Evolutionary conservation across 78 protist genomes (phyloP), one percentile per base, ranked within the genome.

Genomic region (Dictyostelium intermedium): DNA sequence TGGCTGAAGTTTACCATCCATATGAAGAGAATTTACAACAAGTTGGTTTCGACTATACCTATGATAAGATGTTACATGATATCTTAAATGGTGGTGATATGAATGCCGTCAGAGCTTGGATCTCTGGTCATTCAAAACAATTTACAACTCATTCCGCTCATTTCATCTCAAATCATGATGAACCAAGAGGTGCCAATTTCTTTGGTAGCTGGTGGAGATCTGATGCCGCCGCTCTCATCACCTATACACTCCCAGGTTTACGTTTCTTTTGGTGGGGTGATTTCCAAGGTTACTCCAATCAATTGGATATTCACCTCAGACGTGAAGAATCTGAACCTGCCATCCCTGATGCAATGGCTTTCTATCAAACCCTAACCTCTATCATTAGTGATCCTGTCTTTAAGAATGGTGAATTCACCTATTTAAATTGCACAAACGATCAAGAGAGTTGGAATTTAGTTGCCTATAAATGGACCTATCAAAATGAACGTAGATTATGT

Each of bases 11-110:
- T 6, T 92, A 92, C 30, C 91, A 79, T 43, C 96, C 96, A 69
- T 92, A 34, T 2, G 99, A 92, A 80, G 74, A 35, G 13, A 25
- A 66, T 10, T 79, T 98, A 25, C 89, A 83, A 77, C 66, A 77
- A 66, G 56, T 82, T 11, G 99, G 99, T 1, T 98, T 98, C 53
- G 99, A 98, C 32, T 97, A 84, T 79, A 91, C 97, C 83, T 98
- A 98, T 30, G 99, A 98, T 50, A 98, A 98, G 70, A 95, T 86
- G 81, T 41, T 96, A 23, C 96, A 96, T 78, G 97, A 98, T 79
- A 82, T 27, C 47, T 78, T 92, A 5, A 91, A 91, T 41, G 92
- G 92, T 27, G 96, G 96, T 25, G 60, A 92, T 45, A 39, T 92
- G 47, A 82, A 92, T 45, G 76, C 86, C 8, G 79, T 92, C 18